Evolutionary conservation across 768 basidiomycete genomes (phyloP).

Genomic region (Tylopilus rubrobrunneus): DNA sequence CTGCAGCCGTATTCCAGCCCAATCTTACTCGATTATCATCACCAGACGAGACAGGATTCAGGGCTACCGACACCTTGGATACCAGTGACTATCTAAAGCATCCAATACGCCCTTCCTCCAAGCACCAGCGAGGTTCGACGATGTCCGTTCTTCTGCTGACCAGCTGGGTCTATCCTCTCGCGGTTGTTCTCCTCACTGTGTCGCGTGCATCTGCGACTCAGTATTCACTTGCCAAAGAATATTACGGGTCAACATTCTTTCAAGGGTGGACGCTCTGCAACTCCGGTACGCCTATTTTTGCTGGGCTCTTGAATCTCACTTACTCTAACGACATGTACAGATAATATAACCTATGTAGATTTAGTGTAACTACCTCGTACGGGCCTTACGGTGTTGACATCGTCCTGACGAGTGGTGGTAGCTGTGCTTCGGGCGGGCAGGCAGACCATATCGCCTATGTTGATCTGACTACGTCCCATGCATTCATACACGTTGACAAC

Average conservation of each 20-base stretch:
- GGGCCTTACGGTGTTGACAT: not conserved
- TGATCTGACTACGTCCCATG: constrained; percentile 60
- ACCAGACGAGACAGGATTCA: too few species aligned
- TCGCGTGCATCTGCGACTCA: constrained; percentile 24
- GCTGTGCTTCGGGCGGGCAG: constrained; percentile 43
- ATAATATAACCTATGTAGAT: constrained; percentile 70
- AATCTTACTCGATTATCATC: too few species aligned
- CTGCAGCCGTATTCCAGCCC: too few species aligned
- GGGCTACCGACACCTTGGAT: too few species aligned
- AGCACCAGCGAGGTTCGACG: not conserved
- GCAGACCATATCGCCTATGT: constrained; percentile 59
- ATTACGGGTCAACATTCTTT: constrained; percentile 59
- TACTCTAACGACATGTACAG: constrained; percentile 28
- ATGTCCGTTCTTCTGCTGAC: constrained; percentile 3
- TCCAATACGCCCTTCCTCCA: not conserved
- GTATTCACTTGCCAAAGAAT: constrained; percentile 55
- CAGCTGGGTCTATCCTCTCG: constrained; percentile 1
- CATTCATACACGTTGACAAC: constrained; percentile 77
- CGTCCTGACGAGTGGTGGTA: constrained; percentile 29
- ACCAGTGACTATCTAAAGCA: not conserved
- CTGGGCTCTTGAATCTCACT: not conserved
- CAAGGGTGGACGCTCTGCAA: constrained; percentile 65
- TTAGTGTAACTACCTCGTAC: constrained; percentile 35
- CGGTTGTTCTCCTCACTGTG: constrained; percentile 2
- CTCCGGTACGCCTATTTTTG: constrained; percentile 38